Percentiles rank a stretch among this genome's conserved stretches.
phyloP scores from a whole-genome alignment of 1,284 basidiomycete genomes.

The Cutaneotrichosporon spelunceum region DNA sequence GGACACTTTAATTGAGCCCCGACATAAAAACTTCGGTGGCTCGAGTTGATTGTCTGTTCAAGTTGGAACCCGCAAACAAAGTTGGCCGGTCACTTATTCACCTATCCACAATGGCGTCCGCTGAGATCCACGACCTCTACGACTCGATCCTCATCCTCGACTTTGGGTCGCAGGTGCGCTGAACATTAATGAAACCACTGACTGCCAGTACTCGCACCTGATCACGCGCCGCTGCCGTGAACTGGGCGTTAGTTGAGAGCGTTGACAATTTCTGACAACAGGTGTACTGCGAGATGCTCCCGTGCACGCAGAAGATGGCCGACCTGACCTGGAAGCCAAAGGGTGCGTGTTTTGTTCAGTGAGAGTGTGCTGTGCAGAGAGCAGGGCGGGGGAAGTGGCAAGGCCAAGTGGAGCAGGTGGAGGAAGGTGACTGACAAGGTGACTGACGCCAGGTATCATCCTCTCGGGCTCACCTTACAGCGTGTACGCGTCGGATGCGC shows the following conservation, averaged over 20 bases:
- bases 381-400: not conserved
- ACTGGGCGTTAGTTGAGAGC: conserved; percentile 59
- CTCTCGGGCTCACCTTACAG: conserved; percentile 98
- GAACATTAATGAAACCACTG: not conserved
- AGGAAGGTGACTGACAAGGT: conserved; percentile 1
- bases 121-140: conserved; percentile 85
- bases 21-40: not conserved
- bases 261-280: not conserved
- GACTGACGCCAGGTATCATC: conserved; percentile 70
- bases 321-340: conserved; percentile 93
- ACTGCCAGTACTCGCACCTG: conserved; percentile 84
- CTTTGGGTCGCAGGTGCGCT: conserved; percentile 87
- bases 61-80: not conserved
- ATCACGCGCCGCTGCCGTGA: conserved; percentile 98
- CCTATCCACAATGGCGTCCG: conserved; percentile 30
- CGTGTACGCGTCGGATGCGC: conserved; percentile 89
- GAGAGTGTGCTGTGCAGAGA: not conserved
- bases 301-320: conserved; percentile 88
- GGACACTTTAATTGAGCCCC: not conserved
- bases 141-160: conserved; percentile 96
- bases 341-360: conserved; percentile 57
- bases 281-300: conserved; percentile 94
- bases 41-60: not conserved
- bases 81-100: conserved; percentile 8
- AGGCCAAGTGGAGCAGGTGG: not conserved